Base-by-base conservation (phyloP, 148 eudicot genomes). In the Chenopodium quinoa region DNA sequence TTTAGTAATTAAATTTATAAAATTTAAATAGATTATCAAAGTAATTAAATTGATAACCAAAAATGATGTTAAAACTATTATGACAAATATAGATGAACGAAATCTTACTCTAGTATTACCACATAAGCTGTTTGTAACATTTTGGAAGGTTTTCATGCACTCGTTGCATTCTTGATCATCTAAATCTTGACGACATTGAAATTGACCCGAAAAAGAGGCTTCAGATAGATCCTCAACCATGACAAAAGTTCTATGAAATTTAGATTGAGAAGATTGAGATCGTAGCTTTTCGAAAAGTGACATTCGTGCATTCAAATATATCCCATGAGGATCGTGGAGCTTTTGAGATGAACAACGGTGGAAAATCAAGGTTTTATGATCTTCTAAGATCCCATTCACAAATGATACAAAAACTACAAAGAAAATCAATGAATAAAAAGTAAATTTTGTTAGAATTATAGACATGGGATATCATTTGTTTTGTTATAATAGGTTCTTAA, bases 191-290 rank as follows among this genome's bases (percentile, higher is more conserved):
- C 85, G 78, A 13, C 85, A 83, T 52, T 83, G 85, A 74, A 83
- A 83, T 10, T 22, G 16, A 2, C 85, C 85, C 4, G 85, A 83
- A 1, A 83, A 62, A n/a, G 85, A 78, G 14, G 37, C 37, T 23
- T n/a, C 40, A 52, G 4, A 25, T 19, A 11, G 31, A 70, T 44
- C 71, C 2, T 47, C 84, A 37, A 77, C 81, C 81, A 71, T 63
- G 0, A 82, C 81, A 27, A 72, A 81, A 17, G 90, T 86, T 72
- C 76, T 71, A 78, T 68, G 82, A 82, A 84, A 92, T 19, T 76
- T 89, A n/a, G 90, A 81, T 14, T 46, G 23, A 1, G 83, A 72
- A 47, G 95, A 88, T 4, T 72, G 85, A 19, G 66, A 14, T 1
- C 72, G 67, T 14, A 92, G 88, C 76, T 84, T 82, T 32, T 65